These are phyloP conservation scores for Sclerotinia borealis DNA, from an alignment of 2,329 filamentous ascomycete species.

Conservation along the genomic window DNA sequence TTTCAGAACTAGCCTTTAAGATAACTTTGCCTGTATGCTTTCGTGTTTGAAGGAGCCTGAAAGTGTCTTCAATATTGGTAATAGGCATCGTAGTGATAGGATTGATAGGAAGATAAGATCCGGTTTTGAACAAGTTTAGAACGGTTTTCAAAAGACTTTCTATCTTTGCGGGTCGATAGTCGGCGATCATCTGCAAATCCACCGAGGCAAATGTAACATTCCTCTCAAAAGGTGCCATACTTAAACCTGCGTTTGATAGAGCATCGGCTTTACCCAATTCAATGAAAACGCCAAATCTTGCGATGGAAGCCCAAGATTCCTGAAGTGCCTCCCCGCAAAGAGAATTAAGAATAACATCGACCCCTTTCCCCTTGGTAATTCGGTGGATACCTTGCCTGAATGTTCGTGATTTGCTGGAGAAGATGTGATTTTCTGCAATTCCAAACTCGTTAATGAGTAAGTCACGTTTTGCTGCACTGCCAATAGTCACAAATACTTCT, in stretches of 20 bases:
- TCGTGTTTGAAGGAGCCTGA: conserved; percentile 27
- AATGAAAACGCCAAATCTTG: conserved; percentile 37
- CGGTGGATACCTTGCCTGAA: conserved; percentile 29
- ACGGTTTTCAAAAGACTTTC: conserved; percentile 27
- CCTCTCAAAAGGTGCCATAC: conserved; percentile 34
- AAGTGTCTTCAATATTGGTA: conserved; percentile 24
- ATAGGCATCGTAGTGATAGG: conserved; percentile 32
- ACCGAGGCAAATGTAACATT: conserved; percentile 40
- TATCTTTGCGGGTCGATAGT: conserved; percentile 21
- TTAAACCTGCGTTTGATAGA: conserved; percentile 34
- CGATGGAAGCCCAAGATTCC: conserved; percentile 34
- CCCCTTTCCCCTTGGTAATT: conserved; percentile 28
- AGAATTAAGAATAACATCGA: conserved; percentile 34
- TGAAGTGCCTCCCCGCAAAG: conserved; percentile 29
- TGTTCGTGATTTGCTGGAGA: conserved; percentile 29
- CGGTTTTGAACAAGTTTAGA: conserved; percentile 18
- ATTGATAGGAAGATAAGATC: conserved; percentile 25
- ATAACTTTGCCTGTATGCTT: conserved; percentile 26
- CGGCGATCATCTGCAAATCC: conserved; percentile 33
- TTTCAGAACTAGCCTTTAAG: no score
- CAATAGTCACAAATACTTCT: conserved; percentile 31
- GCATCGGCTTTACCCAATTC: conserved; percentile 38
- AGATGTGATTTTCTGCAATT: conserved; percentile 32
- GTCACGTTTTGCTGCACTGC: conserved; percentile 24
- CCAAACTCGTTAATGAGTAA: conserved; percentile 27